Percentiles rank a stretch among this genome's conserved stretches.
These are phyloP conservation scores for Venturia nashicola DNA, from an alignment of 2,329 filamentous ascomycete genomes.

Conservation along the genomic window DNA sequence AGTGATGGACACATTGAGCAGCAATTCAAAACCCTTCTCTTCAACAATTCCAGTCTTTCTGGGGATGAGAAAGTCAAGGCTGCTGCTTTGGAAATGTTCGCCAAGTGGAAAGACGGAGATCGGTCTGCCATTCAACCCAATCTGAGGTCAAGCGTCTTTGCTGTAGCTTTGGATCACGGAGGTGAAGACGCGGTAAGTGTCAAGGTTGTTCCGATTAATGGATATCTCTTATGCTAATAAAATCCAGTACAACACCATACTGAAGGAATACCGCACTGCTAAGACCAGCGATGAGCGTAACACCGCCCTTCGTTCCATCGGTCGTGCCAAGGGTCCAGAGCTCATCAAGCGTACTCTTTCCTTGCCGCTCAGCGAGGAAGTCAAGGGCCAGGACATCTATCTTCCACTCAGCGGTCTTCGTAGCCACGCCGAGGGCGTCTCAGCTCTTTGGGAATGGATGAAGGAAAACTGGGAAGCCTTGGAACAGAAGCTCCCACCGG, in stretches of 20 bases:
- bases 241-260: slow-evolving; percentile 56
- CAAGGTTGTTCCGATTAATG: background rate
- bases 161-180: slow-evolving; percentile 71
- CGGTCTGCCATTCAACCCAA: slow-evolving; percentile 79
- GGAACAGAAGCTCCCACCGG: slow-evolving; percentile 71
- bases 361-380: slow-evolving; percentile 63
- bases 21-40: slow-evolving; percentile 88
- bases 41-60: slow-evolving; percentile 67
- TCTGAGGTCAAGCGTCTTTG: slow-evolving; percentile 75
- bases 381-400: slow-evolving; percentile 93
- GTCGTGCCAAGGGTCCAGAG: slow-evolving; percentile 62
- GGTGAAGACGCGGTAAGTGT: slow-evolving; percentile 61
- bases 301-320: slow-evolving; percentile 72
- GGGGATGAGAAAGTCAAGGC: slow-evolving; percentile 69
- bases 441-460: slow-evolving; percentile 73
- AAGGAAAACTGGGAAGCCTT: slow-evolving; percentile 81
- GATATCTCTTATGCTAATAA: background rate
- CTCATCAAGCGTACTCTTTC: slow-evolving; percentile 72
- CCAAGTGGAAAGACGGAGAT: slow-evolving; percentile 70
- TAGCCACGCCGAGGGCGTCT: slow-evolving; percentile 63
- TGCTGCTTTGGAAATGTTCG: slow-evolving; percentile 82
- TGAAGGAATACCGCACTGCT: slow-evolving; percentile 63
- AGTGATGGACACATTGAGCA: slow-evolving; percentile 80
- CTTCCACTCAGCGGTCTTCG: slow-evolving; percentile 72
- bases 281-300: slow-evolving; percentile 81